Percentiles rank a stretch among this genome's conserved stretches.
Evolutionary conservation across 768 basidiomycete species (phyloP).

Genomic region (Phanerochaete sordida): DNA sequence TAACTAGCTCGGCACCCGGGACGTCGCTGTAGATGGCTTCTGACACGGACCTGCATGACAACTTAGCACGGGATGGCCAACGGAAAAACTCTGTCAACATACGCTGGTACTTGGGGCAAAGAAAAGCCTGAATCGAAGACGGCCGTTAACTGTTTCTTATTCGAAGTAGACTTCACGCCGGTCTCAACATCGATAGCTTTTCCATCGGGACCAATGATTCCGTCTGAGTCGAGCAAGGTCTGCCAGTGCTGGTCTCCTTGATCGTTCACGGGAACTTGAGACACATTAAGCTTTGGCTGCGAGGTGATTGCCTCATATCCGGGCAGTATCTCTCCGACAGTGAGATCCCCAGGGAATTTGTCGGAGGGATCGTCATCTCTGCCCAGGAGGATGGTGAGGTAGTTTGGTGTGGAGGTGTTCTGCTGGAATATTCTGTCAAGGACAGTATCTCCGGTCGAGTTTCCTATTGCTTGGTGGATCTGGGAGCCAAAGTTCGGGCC

Average conservation of each 20-base stretch:
- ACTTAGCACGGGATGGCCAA: no score
- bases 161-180: slow-evolving; percentile 37
- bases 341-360: slow-evolving; percentile 55
- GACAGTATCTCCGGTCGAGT: slow-evolving; percentile 45
- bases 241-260: slow-evolving; percentile 60
- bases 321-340: slow-evolving; percentile 54
- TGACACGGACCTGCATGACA: slow-evolving; percentile 47
- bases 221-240: slow-evolving; percentile 56
- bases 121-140: slow-evolving; percentile 72
- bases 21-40: slow-evolving; percentile 59
- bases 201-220: slow-evolving; percentile 61
- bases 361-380: slow-evolving; percentile 52
- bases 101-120: slow-evolving; percentile 58
- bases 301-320: slow-evolving; percentile 45
- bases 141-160: slow-evolving; percentile 48
- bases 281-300: slow-evolving; percentile 51
- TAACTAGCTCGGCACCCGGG: slow-evolving; percentile 46
- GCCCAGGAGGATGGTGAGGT: slow-evolving; percentile 60
- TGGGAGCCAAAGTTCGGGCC: slow-evolving; percentile 59
- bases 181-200: slow-evolving; percentile 42
- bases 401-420: slow-evolving; percentile 55
- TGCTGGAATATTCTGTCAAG: slow-evolving; percentile 65
- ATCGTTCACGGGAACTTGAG: slow-evolving; percentile 28
- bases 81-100: no score
- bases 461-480: slow-evolving; percentile 34